Conservation (phyloP, 2,329 filamentous ascomycete species). For the Coniochaeta sp. region DNA sequence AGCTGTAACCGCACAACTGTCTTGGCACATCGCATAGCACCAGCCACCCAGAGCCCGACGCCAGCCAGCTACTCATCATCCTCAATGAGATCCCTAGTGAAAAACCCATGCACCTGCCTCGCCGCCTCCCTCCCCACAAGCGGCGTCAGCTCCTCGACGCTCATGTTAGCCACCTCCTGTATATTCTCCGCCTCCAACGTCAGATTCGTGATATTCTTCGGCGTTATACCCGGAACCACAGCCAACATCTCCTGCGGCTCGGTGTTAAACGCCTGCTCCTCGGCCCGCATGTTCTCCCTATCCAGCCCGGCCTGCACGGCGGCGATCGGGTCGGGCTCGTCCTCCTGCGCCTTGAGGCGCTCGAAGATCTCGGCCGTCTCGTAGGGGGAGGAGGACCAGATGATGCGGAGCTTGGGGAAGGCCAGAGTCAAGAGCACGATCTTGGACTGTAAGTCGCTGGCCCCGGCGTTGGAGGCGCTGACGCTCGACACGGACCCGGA, state of each 20-base stretch:
- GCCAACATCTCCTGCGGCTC: slow-evolving; percentile 88
- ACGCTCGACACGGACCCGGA: slow-evolving; percentile 56
- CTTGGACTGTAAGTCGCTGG: slow-evolving; percentile 80
- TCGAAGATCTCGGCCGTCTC: slow-evolving; percentile 97
- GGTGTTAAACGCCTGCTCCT: slow-evolving; percentile 70
- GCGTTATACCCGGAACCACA: slow-evolving; percentile 75
- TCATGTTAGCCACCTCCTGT: slow-evolving; percentile 79
- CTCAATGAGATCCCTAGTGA: slow-evolving; percentile 58
- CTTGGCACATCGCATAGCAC: no score
- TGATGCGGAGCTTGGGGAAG: slow-evolving; percentile 82
- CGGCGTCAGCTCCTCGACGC: slow-evolving; percentile 61
- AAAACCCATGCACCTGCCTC: slow-evolving; percentile 73
- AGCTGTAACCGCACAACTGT: no score
- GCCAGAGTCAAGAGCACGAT: slow-evolving; percentile 87
- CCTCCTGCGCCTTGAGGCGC: slow-evolving; percentile 80
- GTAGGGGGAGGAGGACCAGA: slow-evolving; percentile 90
- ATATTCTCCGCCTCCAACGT: slow-evolving; percentile 70
- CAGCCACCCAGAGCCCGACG: no score
- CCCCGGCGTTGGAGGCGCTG: slow-evolving; percentile 43
- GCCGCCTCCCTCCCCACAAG: slow-evolving; percentile 73
- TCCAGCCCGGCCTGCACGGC: slow-evolving; percentile 80
- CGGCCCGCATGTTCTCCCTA: slow-evolving; percentile 43
- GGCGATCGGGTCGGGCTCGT: slow-evolving; percentile 82
- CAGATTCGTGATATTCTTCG: slow-evolving; percentile 68
- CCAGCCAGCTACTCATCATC: slow-evolving; percentile 33